Conservation (phyloP, 2,329 filamentous ascomycete species). For the Alternaria panax region DNA sequence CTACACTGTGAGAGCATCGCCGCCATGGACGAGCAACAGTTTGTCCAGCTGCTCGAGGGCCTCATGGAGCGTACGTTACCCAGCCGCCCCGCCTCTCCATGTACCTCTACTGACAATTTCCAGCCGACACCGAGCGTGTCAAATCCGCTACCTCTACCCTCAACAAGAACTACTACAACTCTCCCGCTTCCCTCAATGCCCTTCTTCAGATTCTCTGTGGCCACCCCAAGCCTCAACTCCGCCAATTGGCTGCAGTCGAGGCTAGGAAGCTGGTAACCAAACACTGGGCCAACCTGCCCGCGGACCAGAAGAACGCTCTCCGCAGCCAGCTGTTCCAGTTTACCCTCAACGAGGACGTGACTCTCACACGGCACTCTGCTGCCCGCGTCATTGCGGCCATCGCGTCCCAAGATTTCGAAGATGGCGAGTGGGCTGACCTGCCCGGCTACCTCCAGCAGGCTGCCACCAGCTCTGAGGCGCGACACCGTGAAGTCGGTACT, state of each 20-base stretch:
- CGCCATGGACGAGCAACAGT: slow-evolving; percentile 80
- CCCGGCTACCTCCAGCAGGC: slow-evolving; percentile 81
- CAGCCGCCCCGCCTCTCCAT: slow-evolving; percentile 4
- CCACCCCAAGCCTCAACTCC: slow-evolving; percentile 73
- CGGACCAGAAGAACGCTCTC: slow-evolving; percentile 79
- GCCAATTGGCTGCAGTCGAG: slow-evolving; percentile 92
- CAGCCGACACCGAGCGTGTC: slow-evolving; percentile 77
- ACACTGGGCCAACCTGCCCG: slow-evolving; percentile 81
- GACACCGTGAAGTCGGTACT: slow-evolving; percentile 86
- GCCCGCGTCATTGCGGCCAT: slow-evolving; percentile 88
- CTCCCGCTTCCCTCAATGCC: slow-evolving; percentile 81
- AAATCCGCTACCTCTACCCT: slow-evolving; percentile 90
- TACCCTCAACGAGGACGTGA: slow-evolving; percentile 78
- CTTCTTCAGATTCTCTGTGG: slow-evolving; percentile 89
- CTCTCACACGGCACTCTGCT: slow-evolving; percentile 82
- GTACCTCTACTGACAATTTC: slow-evolving; percentile 43
- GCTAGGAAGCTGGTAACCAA: slow-evolving; percentile 80
- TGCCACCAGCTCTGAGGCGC: slow-evolving; percentile 74
- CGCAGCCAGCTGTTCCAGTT: slow-evolving; percentile 84
- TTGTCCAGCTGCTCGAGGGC: slow-evolving; percentile 85
- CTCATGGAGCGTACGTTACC: slow-evolving; percentile 79
- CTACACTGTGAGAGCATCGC: slow-evolving; percentile 31
- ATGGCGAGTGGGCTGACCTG: slow-evolving; percentile 85
- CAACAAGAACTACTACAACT: slow-evolving; percentile 91
- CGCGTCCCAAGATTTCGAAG: slow-evolving; percentile 83